A percentile compares a stretch with the other conserved stretches of the same genome.
These are phyloP conservation scores for Neocucurbitaria cava DNA, from an alignment of 2,329 filamentous ascomycete species.

Conservation along the genomic window DNA sequence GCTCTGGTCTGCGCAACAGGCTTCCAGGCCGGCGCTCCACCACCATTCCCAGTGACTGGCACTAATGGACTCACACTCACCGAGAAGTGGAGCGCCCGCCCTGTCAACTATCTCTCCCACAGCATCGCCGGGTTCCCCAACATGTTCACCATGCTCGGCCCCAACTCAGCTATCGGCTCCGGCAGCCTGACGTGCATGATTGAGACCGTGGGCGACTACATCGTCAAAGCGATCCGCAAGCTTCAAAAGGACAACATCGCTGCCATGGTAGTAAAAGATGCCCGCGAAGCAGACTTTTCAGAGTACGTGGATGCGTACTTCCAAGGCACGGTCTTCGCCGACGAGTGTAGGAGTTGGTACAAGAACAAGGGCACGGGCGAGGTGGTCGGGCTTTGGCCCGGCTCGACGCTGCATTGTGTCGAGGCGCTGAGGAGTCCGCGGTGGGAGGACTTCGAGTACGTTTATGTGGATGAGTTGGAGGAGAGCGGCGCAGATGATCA, in stretches of 20 bases:
- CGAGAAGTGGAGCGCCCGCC: slow-evolving; percentile 44
- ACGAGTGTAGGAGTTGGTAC: slow-evolving; percentile 48
- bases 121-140: slow-evolving; percentile 47
- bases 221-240: slow-evolving; percentile 50
- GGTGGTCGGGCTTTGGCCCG: slow-evolving; percentile 46
- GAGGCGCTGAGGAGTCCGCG: slow-evolving; percentile 42
- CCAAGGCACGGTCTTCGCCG: slow-evolving; percentile 39
- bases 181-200: slow-evolving; percentile 53
- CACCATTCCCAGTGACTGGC: slow-evolving; percentile 50
- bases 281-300: slow-evolving; percentile 38
- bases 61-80: slow-evolving; percentile 35
- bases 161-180: slow-evolving; percentile 51
- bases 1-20: slow-evolving; percentile 56
- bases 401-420: slow-evolving; percentile 40
- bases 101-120: slow-evolving; percentile 41
- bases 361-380: slow-evolving; percentile 33
- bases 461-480: slow-evolving; percentile 30
- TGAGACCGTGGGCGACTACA: slow-evolving; percentile 49
- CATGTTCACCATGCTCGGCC: slow-evolving; percentile 52
- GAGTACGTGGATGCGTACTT: slow-evolving; percentile 45
- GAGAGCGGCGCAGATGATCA: slow-evolving; percentile 3
- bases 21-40: slow-evolving; percentile 49
- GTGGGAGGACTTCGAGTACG: slow-evolving; percentile 47
- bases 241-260: slow-evolving; percentile 53
- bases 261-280: slow-evolving; percentile 40